Evolutionary conservation across 1,139 yeast species (phyloP).

Genomic region (Debaryomycetaceae sp.): DNA sequence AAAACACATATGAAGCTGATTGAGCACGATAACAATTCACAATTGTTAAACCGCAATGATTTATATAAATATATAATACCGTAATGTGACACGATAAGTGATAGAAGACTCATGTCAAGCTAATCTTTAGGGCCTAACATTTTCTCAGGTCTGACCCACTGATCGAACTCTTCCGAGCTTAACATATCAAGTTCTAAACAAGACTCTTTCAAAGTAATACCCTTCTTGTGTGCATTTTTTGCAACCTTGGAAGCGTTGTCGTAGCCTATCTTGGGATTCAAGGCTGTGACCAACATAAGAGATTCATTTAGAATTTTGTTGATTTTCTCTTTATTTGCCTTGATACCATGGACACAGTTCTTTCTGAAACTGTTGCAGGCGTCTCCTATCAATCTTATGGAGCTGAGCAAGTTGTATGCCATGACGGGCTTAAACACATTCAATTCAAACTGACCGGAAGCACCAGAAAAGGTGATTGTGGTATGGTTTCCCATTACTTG

Average conservation of each 20-base stretch:
- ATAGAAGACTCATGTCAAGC: background rate
- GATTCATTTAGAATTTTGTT: constrained; percentile 80
- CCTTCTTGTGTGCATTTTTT: constrained; percentile 93
- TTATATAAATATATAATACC: background rate
- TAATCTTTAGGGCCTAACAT: constrained; percentile 81
- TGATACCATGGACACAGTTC: constrained; percentile 86
- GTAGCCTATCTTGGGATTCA: constrained; percentile 94
- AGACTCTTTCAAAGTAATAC: constrained; percentile 82
- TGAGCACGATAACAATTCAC: background rate
- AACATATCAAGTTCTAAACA: constrained; percentile 81
- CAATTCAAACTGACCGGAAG: constrained; percentile 92
- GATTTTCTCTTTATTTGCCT: constrained; percentile 79
- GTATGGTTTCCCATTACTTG: constrained; percentile 94
- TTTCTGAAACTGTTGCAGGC: constrained; percentile 79
- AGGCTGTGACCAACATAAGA: constrained; percentile 90
- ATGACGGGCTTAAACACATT: constrained; percentile 93
- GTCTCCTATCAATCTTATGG: constrained; percentile 78
- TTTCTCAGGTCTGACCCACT: constrained; percentile 92
- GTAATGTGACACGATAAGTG: background rate
- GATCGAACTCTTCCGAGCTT: constrained; percentile 74
- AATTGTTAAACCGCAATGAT: background rate
- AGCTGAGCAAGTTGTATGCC: constrained; percentile 78
- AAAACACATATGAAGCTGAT: constrained; percentile 2
- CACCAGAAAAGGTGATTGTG: constrained; percentile 88
- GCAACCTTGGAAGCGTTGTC: constrained; percentile 93